These are phyloP conservation scores for Lavandula angustifolia DNA, from an alignment of 257 asterid species.

Conservation along the genomic window DNA sequence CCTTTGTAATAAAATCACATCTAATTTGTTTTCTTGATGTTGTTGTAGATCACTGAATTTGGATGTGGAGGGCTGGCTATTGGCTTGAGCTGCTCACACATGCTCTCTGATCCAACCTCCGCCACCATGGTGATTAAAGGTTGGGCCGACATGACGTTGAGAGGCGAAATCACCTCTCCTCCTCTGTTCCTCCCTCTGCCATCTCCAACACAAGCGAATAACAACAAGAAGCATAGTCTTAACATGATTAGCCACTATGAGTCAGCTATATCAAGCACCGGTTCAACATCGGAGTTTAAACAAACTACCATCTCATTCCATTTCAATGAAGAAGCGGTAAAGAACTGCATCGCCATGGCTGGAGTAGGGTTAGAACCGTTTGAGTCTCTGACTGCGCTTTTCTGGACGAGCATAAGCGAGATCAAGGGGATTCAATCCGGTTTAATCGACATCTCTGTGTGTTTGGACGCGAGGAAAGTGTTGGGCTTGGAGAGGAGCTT, in stretches of 20 bases:
- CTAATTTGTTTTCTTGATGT: not conserved
- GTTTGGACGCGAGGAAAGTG: conserved; percentile 43
- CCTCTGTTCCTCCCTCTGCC: conserved; percentile 53
- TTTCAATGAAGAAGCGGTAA: conserved; percentile 46
- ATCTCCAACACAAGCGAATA: conserved; percentile 19
- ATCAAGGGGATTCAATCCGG: conserved; percentile 35
- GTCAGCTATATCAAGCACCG: conserved; percentile 26
- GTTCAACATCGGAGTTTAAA: conserved; percentile 5
- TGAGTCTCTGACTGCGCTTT: conserved; percentile 48
- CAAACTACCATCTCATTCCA: conserved; percentile 38
- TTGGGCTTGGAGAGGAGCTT: conserved; percentile 47
- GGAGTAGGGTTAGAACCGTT: conserved; percentile 39
- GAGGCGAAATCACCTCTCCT: conserved; percentile 39
- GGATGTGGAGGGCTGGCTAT: conserved; percentile 63
- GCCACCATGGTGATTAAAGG: conserved; percentile 55
- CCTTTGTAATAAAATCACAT: too few relatives aligned
- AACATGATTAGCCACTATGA: conserved; percentile 46
- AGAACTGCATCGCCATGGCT: conserved; percentile 44
- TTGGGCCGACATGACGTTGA: conserved; percentile 55
- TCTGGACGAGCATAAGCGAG: conserved; percentile 53
- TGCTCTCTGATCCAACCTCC: conserved; percentile 52
- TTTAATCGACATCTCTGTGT: conserved; percentile 38
- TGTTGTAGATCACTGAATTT: conserved; percentile 56
- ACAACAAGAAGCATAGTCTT: not conserved
- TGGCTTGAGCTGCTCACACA: conserved; percentile 67